These are phyloP conservation scores for Gnomoniopsis sp. DNA, from an alignment of 2,329 filamentous ascomycete species.

Conservation along the genomic window DNA sequence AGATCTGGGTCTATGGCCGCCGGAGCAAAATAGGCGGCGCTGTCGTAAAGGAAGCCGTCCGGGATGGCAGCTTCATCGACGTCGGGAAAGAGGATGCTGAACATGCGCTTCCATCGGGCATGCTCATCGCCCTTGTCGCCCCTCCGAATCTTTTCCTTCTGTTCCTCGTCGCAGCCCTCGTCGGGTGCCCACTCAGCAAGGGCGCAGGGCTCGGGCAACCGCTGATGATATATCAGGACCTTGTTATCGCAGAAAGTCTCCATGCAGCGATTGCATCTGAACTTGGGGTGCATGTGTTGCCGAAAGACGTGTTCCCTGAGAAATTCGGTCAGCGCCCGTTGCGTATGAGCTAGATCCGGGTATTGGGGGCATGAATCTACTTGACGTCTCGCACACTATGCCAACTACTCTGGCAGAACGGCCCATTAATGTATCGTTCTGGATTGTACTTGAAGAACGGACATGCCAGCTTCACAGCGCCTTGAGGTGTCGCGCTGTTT, in stretches of 20 bases:
- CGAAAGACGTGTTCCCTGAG: slow-evolving; percentile 28
- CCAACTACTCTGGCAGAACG: slow-evolving; percentile 15
- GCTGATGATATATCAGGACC: slow-evolving; percentile 23
- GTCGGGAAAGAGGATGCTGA: slow-evolving; percentile 11
- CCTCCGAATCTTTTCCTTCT: slow-evolving; percentile 22
- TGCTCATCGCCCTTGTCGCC: slow-evolving; percentile 20
- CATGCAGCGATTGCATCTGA: slow-evolving; percentile 25
- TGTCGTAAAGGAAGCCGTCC: background rate
- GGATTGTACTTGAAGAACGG: slow-evolving; percentile 12
- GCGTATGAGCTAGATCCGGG: background rate
- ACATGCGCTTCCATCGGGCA: slow-evolving; percentile 14
- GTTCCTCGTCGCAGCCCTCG: slow-evolving; percentile 43
- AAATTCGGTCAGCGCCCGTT: background rate
- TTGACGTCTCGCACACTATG: slow-evolving; percentile 13
- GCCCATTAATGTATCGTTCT: slow-evolving; percentile 5
- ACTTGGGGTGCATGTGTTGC: slow-evolving; percentile 23
- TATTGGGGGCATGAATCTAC: slow-evolving; percentile 3
- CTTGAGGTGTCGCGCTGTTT: background rate
- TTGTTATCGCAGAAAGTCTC: slow-evolving; percentile 22
- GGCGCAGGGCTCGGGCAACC: slow-evolving; percentile 33
- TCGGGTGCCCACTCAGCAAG: slow-evolving; percentile 40
- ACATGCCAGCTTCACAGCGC: slow-evolving; percentile 5
- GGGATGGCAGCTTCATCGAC: background rate
- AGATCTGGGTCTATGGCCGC: slow-evolving; percentile 9
- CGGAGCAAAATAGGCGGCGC: background rate